These are phyloP conservation scores for Naganishia friedmannii DNA, from an alignment of 768 basidiomycete genomes.

Conservation along the genomic window DNA sequence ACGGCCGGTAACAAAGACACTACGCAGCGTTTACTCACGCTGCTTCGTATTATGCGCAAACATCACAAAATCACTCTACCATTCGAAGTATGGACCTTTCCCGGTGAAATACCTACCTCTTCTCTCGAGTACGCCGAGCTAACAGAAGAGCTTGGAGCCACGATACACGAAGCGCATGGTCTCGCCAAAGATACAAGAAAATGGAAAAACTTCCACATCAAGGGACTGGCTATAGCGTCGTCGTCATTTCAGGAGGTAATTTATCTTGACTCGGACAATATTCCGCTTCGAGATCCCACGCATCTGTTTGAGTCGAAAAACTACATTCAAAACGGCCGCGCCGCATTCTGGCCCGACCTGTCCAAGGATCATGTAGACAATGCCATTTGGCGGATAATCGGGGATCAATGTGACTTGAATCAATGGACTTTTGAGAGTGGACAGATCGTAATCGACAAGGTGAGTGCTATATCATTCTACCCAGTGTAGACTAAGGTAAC, in stretches of 20 bases:
- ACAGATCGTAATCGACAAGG: constrained; percentile 55
- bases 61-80: constrained; percentile 49
- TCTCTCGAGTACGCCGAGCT: constrained; percentile 13
- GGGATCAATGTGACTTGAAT: constrained; percentile 47
- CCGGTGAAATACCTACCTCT: constrained; percentile 46
- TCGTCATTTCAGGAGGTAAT: constrained; percentile 52
- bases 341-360: constrained; percentile 56
- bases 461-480: too few relatives aligned
- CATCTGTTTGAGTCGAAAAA: constrained; percentile 51
- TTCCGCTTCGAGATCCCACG: constrained; percentile 51
- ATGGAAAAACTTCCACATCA: constrained; percentile 53
- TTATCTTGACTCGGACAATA: constrained; percentile 55
- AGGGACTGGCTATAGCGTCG: constrained; percentile 50
- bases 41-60: constrained; percentile 49
- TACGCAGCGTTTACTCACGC: constrained; percentile 47
- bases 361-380: constrained; percentile 55
- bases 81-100: constrained; percentile 54
- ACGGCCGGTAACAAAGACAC: constrained; percentile 55
- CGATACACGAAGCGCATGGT: constrained; percentile 39
- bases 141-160: constrained; percentile 49
- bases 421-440: constrained; percentile 54
- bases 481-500: too few relatives aligned
- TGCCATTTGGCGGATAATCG: constrained; percentile 54
- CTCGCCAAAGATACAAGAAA: constrained; percentile 16
- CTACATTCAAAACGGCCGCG: constrained; percentile 39